Base-by-base conservation (phyloP, 768 basidiomycete species). In the Pleurotus salmoneostramineus region DNA sequence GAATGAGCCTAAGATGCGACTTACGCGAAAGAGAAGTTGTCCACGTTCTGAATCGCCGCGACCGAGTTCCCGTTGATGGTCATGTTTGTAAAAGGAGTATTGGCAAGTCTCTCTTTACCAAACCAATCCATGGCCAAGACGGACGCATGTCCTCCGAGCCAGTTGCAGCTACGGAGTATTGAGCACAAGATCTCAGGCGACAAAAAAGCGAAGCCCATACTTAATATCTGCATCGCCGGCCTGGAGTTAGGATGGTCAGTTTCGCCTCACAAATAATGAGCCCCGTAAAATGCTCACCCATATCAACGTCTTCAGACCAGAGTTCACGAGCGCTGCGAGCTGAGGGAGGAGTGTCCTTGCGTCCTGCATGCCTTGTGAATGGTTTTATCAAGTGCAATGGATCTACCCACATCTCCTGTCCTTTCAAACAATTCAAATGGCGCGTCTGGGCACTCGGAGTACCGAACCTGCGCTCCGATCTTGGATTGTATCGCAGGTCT, bases 11-110 rank as follows among this genome's bases (percentile, higher is more conserved):
- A 40, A 44, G 43, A 40, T 32, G 33, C 14, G 4, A 7, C 84
- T 63, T 58, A 86, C 84, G 84, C 87, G 66, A 88, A 88, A 0
- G 82, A 74, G 64, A 87, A 87, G 58, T 84, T 84, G 60, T 83
- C 83, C 35, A 88, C 80, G 51, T 87, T 86, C 65, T 84, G 79
- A 14, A 86, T 75, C 0, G 83, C 80, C 0, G 83, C 86, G 4
- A 88, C 78, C 0, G 82, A 61, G 4, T 66, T 68, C 1, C 79
- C 83, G 37, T 75, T 54, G 31, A 87, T 77, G 0, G 85, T 85
- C 72, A 87, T 85, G 59, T 85, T 85, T 4, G 61, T 76, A 55
- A 81, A 73, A 0, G 72, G 70, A 0, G 72, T 69, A 3, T 65
- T 65, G 12, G 77, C 72, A 11, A 72, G 71, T 52, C 61, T 69